Percentiles rank a stretch among this genome's conserved stretches.
phyloP scores from a whole-genome alignment of 257 asterid genomes.

The Solanum medicagineum region DNA sequence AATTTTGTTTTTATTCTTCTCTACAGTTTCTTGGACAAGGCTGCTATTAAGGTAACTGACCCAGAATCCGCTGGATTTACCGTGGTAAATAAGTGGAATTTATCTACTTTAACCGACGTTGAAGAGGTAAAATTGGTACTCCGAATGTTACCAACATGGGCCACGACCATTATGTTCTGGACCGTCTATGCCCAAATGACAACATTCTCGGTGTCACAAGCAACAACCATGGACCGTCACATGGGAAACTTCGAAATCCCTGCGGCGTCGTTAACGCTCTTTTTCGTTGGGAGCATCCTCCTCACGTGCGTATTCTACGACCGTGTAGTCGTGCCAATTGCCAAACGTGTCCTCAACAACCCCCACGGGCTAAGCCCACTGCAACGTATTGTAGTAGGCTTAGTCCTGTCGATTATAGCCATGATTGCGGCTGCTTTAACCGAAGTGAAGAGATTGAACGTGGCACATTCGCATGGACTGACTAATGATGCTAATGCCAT shows the following conservation, averaged over 20 bases:
- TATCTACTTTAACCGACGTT: slow-evolving; percentile 66
- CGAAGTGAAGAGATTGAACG: slow-evolving; percentile 39
- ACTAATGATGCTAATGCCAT: not conserved
- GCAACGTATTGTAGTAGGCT: slow-evolving; percentile 52
- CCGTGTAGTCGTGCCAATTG: slow-evolving; percentile 28
- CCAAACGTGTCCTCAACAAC: slow-evolving; percentile 23
- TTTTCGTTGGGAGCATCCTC: slow-evolving; percentile 61
- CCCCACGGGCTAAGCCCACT: slow-evolving; percentile 59
- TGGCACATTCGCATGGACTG: slow-evolving; percentile 23
- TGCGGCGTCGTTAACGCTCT: slow-evolving; percentile 53
- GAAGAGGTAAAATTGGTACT: slow-evolving; percentile 74
- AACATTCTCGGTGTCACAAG: slow-evolving; percentile 82
- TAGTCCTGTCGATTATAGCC: slow-evolving; percentile 32
- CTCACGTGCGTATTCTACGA: slow-evolving; percentile 58
- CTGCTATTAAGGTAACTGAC: slow-evolving; percentile 48
- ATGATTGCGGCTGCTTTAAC: slow-evolving; percentile 49
- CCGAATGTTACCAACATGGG: slow-evolving; percentile 83
- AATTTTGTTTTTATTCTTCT: not conserved
- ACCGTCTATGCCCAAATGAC: slow-evolving; percentile 77
- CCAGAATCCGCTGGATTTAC: not conserved
- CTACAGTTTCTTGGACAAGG: slow-evolving; percentile 53
- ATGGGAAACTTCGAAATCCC: slow-evolving; percentile 54
- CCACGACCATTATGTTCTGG: slow-evolving; percentile 80
- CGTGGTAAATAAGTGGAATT: slow-evolving; percentile 33
- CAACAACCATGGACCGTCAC: slow-evolving; percentile 63